These are phyloP conservation scores for Puccinia hordei DNA, from an alignment of 1,284 basidiomycete species.

Conservation along the genomic window DNA sequence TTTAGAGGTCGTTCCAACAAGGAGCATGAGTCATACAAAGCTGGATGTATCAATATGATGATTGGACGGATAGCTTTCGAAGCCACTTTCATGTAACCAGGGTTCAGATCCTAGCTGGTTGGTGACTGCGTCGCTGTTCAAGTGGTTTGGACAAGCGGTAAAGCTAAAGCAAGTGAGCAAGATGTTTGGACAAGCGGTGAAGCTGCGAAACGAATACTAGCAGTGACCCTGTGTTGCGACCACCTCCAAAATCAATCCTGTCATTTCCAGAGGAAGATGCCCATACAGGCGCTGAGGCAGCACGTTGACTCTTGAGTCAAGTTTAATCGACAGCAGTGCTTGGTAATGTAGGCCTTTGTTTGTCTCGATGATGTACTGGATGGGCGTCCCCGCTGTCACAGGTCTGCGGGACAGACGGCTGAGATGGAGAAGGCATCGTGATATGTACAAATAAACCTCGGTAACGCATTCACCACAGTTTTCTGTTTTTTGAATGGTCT, in stretches of 20 bases:
- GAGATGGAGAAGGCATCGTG: background rate
- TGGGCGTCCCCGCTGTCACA: constrained; percentile 2
- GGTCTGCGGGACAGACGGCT: constrained; percentile 4
- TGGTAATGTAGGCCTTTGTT: background rate
- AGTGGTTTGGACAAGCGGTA: too few relatives aligned
- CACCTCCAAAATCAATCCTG: background rate
- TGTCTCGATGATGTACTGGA: background rate
- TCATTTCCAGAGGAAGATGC: background rate
- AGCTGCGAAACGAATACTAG: background rate
- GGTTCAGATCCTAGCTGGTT: background rate
- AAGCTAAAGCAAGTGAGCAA: too few relatives aligned
- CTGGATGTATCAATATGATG: background rate
- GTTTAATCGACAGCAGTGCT: background rate
- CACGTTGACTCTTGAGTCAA: background rate
- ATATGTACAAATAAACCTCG: too few relatives aligned
- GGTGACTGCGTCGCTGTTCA: background rate
- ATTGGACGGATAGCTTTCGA: background rate
- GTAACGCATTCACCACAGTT: too few relatives aligned
- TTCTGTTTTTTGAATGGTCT: too few relatives aligned
- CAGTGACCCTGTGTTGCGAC: background rate
- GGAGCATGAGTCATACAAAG: background rate
- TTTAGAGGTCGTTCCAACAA: background rate
- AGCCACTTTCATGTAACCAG: background rate
- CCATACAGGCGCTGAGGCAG: background rate
- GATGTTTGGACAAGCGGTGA: background rate